A percentile compares a stretch with the other conserved stretches of the same genome.
Evolutionary conservation across 768 basidiomycete species (phyloP).

Genomic region (Russula compacta): DNA sequence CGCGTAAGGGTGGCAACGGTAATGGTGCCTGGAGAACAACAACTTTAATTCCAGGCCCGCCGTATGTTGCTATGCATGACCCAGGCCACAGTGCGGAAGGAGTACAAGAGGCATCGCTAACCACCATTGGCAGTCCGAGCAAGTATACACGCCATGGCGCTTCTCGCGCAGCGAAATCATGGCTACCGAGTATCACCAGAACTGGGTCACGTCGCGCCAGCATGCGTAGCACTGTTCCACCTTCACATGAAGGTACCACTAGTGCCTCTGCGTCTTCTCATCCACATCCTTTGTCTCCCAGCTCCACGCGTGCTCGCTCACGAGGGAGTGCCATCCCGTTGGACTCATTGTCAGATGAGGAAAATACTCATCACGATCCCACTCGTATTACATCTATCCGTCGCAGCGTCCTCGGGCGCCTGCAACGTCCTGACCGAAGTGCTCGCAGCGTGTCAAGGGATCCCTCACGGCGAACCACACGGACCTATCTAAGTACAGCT

Average conservation of each 20-base stretch:
- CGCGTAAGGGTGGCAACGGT: neutral
- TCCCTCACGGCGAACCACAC: conserved; percentile 5
- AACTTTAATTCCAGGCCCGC: conserved; percentile 24
- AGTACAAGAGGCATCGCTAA: neutral
- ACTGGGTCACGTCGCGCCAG: neutral
- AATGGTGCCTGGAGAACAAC: neutral
- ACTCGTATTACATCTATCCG: conserved; percentile 44
- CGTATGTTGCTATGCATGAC: conserved; percentile 19
- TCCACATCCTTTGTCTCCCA: neutral
- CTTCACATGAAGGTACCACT: neutral
- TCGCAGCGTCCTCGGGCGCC: conserved; percentile 39
- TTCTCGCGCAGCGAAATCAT: neutral
- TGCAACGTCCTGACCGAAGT: conserved; percentile 25
- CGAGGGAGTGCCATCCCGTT: conserved; percentile 1
- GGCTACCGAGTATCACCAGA: conserved; percentile 1
- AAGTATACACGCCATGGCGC: conserved; percentile 17
- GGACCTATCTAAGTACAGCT: conserved; percentile 12
- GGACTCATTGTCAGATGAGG: conserved; percentile 19
- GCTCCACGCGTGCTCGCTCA: neutral
- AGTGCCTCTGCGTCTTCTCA: neutral
- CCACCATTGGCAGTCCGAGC: conserved; percentile 12
- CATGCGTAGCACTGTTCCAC: neutral
- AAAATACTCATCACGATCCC: conserved; percentile 34
- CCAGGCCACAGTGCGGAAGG: neutral
- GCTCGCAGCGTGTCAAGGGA: conserved; percentile 19